These are phyloP conservation scores for Digitaria exilis DNA, from an alignment of 202 grass and related monocot species.

Conservation along the genomic window DNA sequence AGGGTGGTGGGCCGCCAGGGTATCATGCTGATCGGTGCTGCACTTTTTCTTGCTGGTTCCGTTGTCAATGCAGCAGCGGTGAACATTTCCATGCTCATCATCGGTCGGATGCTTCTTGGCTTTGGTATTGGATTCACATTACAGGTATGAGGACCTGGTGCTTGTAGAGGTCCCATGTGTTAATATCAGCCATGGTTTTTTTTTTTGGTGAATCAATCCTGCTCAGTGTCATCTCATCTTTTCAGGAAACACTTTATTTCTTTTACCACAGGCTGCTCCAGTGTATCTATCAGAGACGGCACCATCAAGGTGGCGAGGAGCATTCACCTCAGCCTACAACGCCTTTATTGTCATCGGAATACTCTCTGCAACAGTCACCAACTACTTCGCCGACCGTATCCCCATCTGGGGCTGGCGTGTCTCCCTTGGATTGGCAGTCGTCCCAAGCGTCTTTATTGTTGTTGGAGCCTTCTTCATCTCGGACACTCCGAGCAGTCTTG, in stretches of 20 bases:
- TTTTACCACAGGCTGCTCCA: slow-evolving; percentile 24
- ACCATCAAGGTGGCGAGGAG: slow-evolving; percentile 37
- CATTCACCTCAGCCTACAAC: slow-evolving; percentile 39
- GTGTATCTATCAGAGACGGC: slow-evolving; percentile 44
- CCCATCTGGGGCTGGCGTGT: slow-evolving; percentile 42
- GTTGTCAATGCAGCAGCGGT: neutral
- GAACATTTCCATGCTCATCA: slow-evolving; percentile 20
- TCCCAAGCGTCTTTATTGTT: slow-evolving; percentile 21
- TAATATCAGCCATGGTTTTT: no score
- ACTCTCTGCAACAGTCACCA: slow-evolving; percentile 25
- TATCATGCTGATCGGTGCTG: neutral
- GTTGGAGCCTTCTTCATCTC: slow-evolving; percentile 26
- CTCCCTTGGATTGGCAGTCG: slow-evolving; percentile 28
- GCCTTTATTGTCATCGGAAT: slow-evolving; percentile 28
- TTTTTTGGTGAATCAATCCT: no score
- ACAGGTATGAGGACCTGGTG: neutral
- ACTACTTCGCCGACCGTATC: slow-evolving; percentile 42
- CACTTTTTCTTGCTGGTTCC: slow-evolving; percentile 1
- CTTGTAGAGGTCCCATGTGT: no score
- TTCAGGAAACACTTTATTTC: no score
- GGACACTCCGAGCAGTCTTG: slow-evolving; percentile 46
- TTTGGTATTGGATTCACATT: neutral
- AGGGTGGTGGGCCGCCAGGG: neutral
- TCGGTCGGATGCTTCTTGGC: slow-evolving; percentile 39
- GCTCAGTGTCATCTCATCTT: no score